Evolutionary conservation across 2,329 filamentous ascomycete genomes (phyloP).

Genomic region (Sporothrix brunneoviolacea): DNA sequence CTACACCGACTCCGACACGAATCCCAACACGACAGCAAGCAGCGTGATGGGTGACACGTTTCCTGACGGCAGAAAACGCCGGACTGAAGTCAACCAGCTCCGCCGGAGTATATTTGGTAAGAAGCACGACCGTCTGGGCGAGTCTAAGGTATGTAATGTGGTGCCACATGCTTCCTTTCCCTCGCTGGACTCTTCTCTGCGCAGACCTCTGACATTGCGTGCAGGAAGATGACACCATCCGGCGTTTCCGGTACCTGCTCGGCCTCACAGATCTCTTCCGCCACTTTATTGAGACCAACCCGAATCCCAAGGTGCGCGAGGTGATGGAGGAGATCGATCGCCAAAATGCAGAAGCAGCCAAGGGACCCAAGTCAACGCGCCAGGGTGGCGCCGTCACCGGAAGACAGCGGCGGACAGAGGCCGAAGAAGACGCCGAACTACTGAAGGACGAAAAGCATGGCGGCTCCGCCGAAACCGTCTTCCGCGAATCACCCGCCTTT

Average conservation of each 20-base stretch:
- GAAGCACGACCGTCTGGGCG: slow-evolving; percentile 86
- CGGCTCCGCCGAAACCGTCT: slow-evolving; percentile 78
- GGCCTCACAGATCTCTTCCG: slow-evolving; percentile 95
- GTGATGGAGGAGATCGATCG: slow-evolving; percentile 93
- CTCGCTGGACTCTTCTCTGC: neutral
- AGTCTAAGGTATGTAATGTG: slow-evolving; percentile 66
- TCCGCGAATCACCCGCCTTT: slow-evolving; percentile 88
- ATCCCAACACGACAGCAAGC: slow-evolving; percentile 67
- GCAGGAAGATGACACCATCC: slow-evolving; percentile 95
- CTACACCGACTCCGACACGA: slow-evolving; percentile 60
- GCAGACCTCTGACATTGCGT: neutral
- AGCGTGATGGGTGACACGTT: slow-evolving; percentile 72
- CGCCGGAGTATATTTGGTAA: slow-evolving; percentile 89
- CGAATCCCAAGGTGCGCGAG: slow-evolving; percentile 87
- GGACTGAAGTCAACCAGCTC: slow-evolving; percentile 81
- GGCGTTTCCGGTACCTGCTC: slow-evolving; percentile 88
- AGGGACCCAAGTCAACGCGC: slow-evolving; percentile 67
- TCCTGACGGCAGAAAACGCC: slow-evolving; percentile 73
- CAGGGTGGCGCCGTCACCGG: slow-evolving; percentile 79
- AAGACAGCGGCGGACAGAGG: slow-evolving; percentile 81
- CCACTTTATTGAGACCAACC: slow-evolving; percentile 97
- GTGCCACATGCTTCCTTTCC: neutral
- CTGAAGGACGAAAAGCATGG: slow-evolving; percentile 83
- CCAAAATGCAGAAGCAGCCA: slow-evolving; percentile 71
- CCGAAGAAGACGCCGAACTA: slow-evolving; percentile 92